Evolutionary conservation across 768 basidiomycete genomes (phyloP).

Genomic region (Boletus tomentosulus): DNA sequence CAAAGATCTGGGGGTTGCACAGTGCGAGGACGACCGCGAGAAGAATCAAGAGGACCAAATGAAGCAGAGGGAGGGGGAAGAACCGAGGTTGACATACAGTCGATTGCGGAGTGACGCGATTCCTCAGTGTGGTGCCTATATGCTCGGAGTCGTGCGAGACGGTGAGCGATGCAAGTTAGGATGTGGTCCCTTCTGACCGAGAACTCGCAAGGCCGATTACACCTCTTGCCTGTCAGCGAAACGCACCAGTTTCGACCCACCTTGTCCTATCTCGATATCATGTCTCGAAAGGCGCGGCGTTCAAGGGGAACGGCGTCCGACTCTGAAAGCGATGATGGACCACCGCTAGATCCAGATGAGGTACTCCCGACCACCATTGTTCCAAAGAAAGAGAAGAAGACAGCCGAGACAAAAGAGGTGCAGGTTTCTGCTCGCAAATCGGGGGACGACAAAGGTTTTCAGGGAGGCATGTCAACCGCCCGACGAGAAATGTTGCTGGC

Average conservation of each 20-base stretch:
- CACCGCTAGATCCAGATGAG: constrained; percentile 78
- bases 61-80: constrained; percentile 46
- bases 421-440: constrained; percentile 70
- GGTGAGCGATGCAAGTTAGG: constrained; percentile 40
- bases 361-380: constrained; percentile 38
- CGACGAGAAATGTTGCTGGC: constrained; percentile 73
- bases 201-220: constrained; percentile 51
- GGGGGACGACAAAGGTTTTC: constrained; percentile 56
- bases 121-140: constrained; percentile 57
- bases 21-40: constrained; percentile 71
- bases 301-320: constrained; percentile 47
- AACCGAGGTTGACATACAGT: constrained; percentile 63
- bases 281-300: constrained; percentile 60
- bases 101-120: constrained; percentile 73
- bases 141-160: constrained; percentile 73
- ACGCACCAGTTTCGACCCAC: constrained; percentile 82
- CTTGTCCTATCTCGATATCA: constrained; percentile 72
- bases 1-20: constrained; percentile 59
- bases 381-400: constrained; percentile 56
- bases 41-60: constrained; percentile 61
- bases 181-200: constrained; percentile 9
- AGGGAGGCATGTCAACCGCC: constrained; percentile 64
- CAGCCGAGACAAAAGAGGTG: constrained; percentile 66
- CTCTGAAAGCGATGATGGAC: constrained; percentile 74
- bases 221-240: constrained; percentile 74